Evolutionary conservation across 2,329 filamentous ascomycete species (phyloP), one percentile per base, ranked within the genome.

Genomic region (Fusarium nurragi): DNA sequence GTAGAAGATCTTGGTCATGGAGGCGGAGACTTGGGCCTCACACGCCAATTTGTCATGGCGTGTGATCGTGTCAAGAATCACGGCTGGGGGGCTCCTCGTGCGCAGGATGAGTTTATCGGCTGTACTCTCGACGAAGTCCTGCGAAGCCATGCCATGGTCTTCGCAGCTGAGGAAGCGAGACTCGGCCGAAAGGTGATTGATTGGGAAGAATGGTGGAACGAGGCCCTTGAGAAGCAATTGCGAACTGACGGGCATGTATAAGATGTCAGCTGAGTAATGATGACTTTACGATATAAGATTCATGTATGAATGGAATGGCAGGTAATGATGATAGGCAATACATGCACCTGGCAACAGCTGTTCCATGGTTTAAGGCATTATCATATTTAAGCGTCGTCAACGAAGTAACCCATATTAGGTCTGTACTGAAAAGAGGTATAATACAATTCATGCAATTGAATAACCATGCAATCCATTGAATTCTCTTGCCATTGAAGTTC

Each of bases 91-190:
- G 89, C 91, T 1, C 79, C 84, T 37, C 84, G 84, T 61, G 94
- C 94, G 3, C 94, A 98, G 82, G 82, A 83, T 55, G 81, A 88
- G 71, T 87, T 89, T 73, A 82, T 98, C 23, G 93, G 93, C 0
- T 97, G 92, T 77, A 91, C 90, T 13, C 79, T 97, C 9, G 92
- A 97, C 54, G 95, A 98, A 73, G 87, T 90, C 2, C 84, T 98
- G n/a, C 84, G 90, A 45, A 97, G 93, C 72, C 95, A 98, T 78
- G 94, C 91, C 3, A 86, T 95, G 78, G 94, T 97, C 0, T 99
- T 97, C 80, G 94, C 93, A 22, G 95, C 94, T 0, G 95, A 98
- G 78, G 91, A 97, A 71, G 93, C 94, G 6, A 86, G 94, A 71
- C 82, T 80, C 46, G 83, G 84, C 47, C 87, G 85, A 72, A 88